phyloP scores from a whole-genome alignment of 495 filamentous ascomycete species.

The Evernia prunastri region DNA sequence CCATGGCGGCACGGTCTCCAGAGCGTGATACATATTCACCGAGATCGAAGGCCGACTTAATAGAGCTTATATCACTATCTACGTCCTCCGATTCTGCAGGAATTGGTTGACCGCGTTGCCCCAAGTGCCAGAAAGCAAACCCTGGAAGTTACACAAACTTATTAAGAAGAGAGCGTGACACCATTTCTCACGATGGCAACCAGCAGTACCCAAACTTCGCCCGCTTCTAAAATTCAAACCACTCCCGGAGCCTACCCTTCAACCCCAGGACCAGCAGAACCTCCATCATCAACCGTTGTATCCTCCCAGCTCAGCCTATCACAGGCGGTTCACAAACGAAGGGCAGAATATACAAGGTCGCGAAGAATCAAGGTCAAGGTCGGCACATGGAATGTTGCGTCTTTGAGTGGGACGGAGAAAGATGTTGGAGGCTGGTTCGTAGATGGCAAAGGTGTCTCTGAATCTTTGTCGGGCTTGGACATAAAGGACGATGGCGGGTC shows the following conservation, averaged over 20 bases:
- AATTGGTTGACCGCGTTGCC: neutral
- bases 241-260: slow-evolving; percentile 25
- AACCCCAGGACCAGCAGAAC: slow-evolving; percentile 23
- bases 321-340: slow-evolving; percentile 60
- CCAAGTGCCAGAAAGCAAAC: neutral
- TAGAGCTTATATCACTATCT: neutral
- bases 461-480: slow-evolving; percentile 48
- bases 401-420: slow-evolving; percentile 71
- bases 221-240: neutral
- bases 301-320: slow-evolving; percentile 43
- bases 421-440: slow-evolving; percentile 85
- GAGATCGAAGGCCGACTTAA: neutral
- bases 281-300: slow-evolving; percentile 24
- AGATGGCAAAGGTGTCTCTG: slow-evolving; percentile 61
- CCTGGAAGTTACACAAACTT: neutral
- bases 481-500: slow-evolving; percentile 33
- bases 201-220: neutral
- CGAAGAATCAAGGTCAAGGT: slow-evolving; percentile 72
- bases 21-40: neutral
- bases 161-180: neutral
- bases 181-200: slow-evolving; percentile 1
- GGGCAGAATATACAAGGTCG: slow-evolving; percentile 67
- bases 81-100: neutral
- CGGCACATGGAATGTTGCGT: slow-evolving; percentile 92
- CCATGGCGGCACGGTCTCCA: neutral